phyloP scores from a whole-genome alignment of 2,329 filamentous ascomycete genomes.

The Exophiala lecanii-corni region DNA sequence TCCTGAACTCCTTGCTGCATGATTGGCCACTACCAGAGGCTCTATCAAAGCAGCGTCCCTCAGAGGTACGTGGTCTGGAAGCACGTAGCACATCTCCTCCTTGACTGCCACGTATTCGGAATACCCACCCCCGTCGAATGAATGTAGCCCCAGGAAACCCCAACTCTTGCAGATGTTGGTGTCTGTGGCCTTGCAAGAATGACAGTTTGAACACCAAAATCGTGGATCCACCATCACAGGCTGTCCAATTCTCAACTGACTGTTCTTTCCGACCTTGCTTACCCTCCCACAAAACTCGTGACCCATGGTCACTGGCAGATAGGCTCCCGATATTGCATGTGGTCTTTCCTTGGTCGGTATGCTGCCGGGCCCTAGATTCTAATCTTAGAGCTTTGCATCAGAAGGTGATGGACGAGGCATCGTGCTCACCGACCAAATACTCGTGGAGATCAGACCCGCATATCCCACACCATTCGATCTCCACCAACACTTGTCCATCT shows the following conservation, averaged over 20 bases:
- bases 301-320: constrained; percentile 47
- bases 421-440: constrained; percentile 41
- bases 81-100: constrained; percentile 38
- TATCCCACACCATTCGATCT: constrained; percentile 27
- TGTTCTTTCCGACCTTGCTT: constrained; percentile 44
- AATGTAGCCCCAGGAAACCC: constrained; percentile 47
- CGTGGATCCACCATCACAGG: constrained; percentile 49
- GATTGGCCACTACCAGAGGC: constrained; percentile 53
- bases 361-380: constrained; percentile 20
- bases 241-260: constrained; percentile 43
- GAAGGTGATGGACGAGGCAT: constrained; percentile 24
- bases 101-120: constrained; percentile 48
- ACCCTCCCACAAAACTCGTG: constrained; percentile 50
- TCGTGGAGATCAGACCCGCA: constrained; percentile 39
- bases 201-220: constrained; percentile 50
- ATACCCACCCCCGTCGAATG: constrained; percentile 46
- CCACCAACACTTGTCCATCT: constrained; percentile 38
- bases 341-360: constrained; percentile 44
- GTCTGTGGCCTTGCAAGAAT: constrained; percentile 45
- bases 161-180: constrained; percentile 51
- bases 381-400: neutral
- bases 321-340: constrained; percentile 50
- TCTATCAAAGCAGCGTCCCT: constrained; percentile 51
- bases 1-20: constrained; percentile 46
- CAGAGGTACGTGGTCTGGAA: constrained; percentile 49